These are phyloP conservation scores for Talaromyces islandicus DNA, from an alignment of 2,329 filamentous ascomycete species.

Conservation along the genomic window DNA sequence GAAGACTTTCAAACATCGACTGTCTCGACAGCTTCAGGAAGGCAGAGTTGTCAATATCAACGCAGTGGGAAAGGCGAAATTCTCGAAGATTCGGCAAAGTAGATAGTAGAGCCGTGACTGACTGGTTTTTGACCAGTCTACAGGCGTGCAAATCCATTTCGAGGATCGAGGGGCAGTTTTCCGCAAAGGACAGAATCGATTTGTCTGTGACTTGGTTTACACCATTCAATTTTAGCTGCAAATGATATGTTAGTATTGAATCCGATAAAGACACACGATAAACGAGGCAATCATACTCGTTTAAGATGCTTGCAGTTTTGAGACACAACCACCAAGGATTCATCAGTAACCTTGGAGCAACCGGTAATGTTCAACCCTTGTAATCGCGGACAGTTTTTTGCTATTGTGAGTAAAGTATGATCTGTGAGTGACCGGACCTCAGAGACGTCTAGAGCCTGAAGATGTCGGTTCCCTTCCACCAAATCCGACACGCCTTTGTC, in stretches of 20 bases:
- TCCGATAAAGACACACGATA: constrained; percentile 8
- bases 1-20: constrained; percentile 73
- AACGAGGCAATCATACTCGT: constrained; percentile 51
- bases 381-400: constrained; percentile 73
- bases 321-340: constrained; percentile 75
- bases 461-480: constrained; percentile 68
- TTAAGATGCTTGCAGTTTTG: constrained; percentile 81
- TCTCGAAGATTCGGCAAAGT: constrained; percentile 82
- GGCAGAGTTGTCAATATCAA: constrained; percentile 76
- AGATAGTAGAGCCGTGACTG: constrained; percentile 72
- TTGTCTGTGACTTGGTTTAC: constrained; percentile 78
- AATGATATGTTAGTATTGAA: constrained; percentile 1
- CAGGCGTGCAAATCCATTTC: constrained; percentile 95
- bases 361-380: constrained; percentile 91
- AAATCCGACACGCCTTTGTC: constrained; percentile 77
- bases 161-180: constrained; percentile 84
- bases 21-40: constrained; percentile 71
- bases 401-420: constrained; percentile 68
- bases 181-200: constrained; percentile 77
- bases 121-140: constrained; percentile 70
- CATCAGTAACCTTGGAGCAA: constrained; percentile 78
- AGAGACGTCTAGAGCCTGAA: constrained; percentile 87
- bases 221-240: constrained; percentile 85
- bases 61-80: constrained; percentile 78
- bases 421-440: constrained; percentile 76